phyloP scores from a whole-genome alignment of 305 asterid genomes.

The Solanum hybrid region DNA sequence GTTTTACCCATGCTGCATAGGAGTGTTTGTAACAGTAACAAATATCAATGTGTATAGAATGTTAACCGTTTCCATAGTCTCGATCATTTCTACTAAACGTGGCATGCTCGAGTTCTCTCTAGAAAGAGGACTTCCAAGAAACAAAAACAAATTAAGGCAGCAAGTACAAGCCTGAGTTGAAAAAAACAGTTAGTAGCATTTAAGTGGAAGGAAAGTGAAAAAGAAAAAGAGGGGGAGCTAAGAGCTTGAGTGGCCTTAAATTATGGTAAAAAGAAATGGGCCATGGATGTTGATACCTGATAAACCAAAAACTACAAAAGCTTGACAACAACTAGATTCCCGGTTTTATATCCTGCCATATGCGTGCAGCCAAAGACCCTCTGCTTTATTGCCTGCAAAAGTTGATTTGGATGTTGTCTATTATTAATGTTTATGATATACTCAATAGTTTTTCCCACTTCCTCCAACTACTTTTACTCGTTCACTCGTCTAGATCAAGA shows the following conservation, averaged over 20 bases:
- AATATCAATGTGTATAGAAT: neutral
- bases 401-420: neutral
- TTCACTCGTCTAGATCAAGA: neutral
- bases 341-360: neutral
- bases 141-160: neutral
- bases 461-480: neutral
- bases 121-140: neutral
- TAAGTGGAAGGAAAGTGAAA: neutral
- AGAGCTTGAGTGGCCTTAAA: neutral
- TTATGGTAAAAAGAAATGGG: neutral
- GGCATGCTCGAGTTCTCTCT: neutral
- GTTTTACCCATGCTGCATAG: too few species aligned
- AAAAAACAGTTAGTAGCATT: neutral
- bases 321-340: neutral
- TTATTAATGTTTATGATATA: neutral
- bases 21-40: neutral
- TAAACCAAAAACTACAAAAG: neutral
- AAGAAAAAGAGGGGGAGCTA: neutral
- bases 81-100: neutral
- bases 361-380: neutral
- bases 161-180: neutral
- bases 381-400: neutral
- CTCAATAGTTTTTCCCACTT: neutral
- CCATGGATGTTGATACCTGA: neutral
- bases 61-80: neutral